A percentile compares a stretch with the other conserved stretches of the same genome.
These are phyloP conservation scores for Ziziphus jujuba DNA, from an alignment of 306 rosid genomes.

Conservation along the genomic window DNA sequence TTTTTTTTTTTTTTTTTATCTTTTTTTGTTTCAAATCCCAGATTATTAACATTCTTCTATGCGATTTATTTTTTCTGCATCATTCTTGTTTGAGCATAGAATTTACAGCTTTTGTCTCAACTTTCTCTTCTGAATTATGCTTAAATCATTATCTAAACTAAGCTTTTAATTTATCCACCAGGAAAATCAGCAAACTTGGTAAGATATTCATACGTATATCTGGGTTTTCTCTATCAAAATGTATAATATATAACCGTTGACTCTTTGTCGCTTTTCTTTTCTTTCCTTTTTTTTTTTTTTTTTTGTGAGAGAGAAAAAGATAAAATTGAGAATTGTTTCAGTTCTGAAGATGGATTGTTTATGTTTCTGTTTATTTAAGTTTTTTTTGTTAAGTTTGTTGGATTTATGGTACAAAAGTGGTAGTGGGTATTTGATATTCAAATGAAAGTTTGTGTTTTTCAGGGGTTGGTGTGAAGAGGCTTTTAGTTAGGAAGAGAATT, in stretches of 20 bases:
- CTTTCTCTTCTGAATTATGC: not conserved
- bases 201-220: not conserved
- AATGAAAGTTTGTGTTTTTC: slow-evolving; percentile 6
- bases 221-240: not conserved
- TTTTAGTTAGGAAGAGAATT: not conserved
- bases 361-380: not conserved
- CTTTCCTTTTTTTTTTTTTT: not conserved
- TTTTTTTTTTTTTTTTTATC: not conserved
- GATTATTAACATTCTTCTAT: not conserved
- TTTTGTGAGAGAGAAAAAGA: too few species aligned
- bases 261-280: not conserved
- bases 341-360: not conserved
- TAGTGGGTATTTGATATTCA: not conserved
- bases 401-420: not conserved
- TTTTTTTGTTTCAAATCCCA: not conserved
- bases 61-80: too few species aligned
- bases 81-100: too few species aligned
- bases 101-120: not conserved
- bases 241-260: not conserved
- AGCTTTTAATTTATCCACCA: not conserved
- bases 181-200: not conserved
- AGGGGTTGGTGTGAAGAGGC: slow-evolving; percentile 16
- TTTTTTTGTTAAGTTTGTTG: not conserved
- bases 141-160: not conserved
- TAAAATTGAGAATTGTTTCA: not conserved